Base-by-base conservation (phyloP, 2,329 filamentous ascomycete genomes). In the Penicillium sp. region DNA sequence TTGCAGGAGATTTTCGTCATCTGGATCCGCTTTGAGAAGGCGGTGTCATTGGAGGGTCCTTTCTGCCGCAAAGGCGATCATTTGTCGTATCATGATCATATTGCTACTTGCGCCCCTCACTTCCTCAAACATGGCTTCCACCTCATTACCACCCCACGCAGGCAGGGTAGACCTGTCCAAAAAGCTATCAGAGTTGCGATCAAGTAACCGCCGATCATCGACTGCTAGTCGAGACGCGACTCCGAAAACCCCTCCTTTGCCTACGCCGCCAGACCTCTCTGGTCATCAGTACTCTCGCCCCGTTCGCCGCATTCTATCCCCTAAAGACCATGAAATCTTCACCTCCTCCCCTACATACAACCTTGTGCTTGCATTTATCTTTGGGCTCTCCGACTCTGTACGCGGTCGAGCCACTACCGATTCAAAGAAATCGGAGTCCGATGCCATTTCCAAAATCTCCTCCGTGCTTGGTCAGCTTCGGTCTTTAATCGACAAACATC, bases 351-450 rank as follows among this genome's bases (percentile, higher is more conserved):
- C 86, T 0, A 87, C 92, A 6, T 88, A 89, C 70, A 79, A 79
- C 7, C 81, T 97, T 38, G 81, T 99, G 41, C 77, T 89, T 52
- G 85, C 89, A 18, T 99, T 96, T 74, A 81, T 96, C 56, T 96
- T 96, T 72, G 83, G 84, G 9, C 83, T 99, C 21, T 86, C 91
- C 42, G 92, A 96, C 64, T 85, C 88, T 4, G 89, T 96, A 42
- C 77, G 84, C 82, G 65, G 67, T n/a, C 63, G 60, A 45, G 60
- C 67, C 21, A 50, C 62, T 36, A 64, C 64, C 18, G 67, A 70
- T n/a, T 58, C 63, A 21, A 58, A 63, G 21, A 59, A 57, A 4
- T 52, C 63, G 41, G 72, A 85, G n/a, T 84, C 86, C 58, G 75
- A 79, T 15, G 72, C 80, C 3, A 76, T 95, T 49, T 76, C 77